Evolutionary conservation across 2,329 filamentous ascomycete species (phyloP), one percentile per base, ranked within the genome.

Genomic region (Pochonia chlamydosporia): DNA sequence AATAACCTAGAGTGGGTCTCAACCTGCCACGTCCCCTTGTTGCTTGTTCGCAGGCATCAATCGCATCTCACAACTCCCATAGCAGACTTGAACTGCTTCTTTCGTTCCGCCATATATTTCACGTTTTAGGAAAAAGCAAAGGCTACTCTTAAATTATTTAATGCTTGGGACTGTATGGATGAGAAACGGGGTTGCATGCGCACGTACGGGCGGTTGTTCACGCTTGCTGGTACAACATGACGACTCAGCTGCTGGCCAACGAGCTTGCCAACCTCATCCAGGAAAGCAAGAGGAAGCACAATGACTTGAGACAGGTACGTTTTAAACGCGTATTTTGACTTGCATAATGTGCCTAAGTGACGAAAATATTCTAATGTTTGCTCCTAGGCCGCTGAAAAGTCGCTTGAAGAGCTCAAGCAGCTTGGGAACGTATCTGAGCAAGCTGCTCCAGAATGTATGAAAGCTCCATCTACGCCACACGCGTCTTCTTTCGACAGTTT

Each of bases 251-350:
- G 61, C 79, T 96, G 60, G 83, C 85, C 62, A 84, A 87, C 49
- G 91, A 96, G 78, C 81, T 96, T 65, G 81, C 85, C 61, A 95
- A 89, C 71, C 81, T 96, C 65, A 85, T 96, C 59, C 89, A 95
- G 68, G 93, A 99, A 73, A 93, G 91, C 64, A 97, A 95, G 70
- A 82, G 92, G 60, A 97, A 95, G 70, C 86, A 96, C 67, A 82
- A 86, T 57, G 93, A 97, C 60, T 76, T 99, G 45, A 83, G 87
- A 72, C 87, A 87, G 77, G 87, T 85, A 44, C 28, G 44, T 24
- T 37, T 36, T 9, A 11, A 16, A 9, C 21, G 26, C 35, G 24
- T 28, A 21, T 6, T 16, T n/a, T 9, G 31, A n/a, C n/a, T n/a
- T n/a, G n/a, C n/a, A n/a, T n/a, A n/a, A n/a, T n/a, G n/a, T n/a